These are phyloP conservation scores for Alternaria incomplexa DNA, from an alignment of 2,329 filamentous ascomycete genomes.

Conservation along the genomic window DNA sequence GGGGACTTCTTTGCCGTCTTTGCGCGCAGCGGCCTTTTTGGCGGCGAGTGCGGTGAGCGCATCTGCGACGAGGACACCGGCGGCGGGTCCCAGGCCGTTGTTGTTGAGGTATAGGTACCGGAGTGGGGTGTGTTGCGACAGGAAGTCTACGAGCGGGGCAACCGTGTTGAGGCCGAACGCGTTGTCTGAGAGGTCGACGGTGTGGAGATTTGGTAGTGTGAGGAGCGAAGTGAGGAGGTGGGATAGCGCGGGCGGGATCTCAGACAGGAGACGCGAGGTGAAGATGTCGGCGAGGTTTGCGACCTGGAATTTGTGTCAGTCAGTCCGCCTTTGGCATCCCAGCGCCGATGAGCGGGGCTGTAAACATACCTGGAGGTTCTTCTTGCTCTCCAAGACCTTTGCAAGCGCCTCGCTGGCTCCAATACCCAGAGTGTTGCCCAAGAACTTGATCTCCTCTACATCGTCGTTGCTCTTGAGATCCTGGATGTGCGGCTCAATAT, in stretches of 20 bases:
- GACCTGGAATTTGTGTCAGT: slow-evolving; percentile 55
- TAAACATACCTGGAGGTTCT: slow-evolving; percentile 70
- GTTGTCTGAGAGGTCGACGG: slow-evolving; percentile 96
- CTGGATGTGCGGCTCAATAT: slow-evolving; percentile 84
- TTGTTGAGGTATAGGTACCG: slow-evolving; percentile 97
- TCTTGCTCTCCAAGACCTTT: slow-evolving; percentile 82
- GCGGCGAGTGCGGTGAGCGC: slow-evolving; percentile 81
- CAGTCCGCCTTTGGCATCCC: neutral
- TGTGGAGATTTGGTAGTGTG: slow-evolving; percentile 83
- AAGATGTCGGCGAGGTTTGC: slow-evolving; percentile 98
- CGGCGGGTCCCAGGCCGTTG: slow-evolving; percentile 92
- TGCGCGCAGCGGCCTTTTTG: slow-evolving; percentile 80
- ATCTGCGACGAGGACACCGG: slow-evolving; percentile 86
- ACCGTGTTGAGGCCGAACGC: slow-evolving; percentile 96
- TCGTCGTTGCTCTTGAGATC: slow-evolving; percentile 73
- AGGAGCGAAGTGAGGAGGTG: slow-evolving; percentile 85
- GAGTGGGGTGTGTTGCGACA: slow-evolving; percentile 84
- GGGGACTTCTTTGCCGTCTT: slow-evolving; percentile 74
- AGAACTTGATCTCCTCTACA: slow-evolving; percentile 83
- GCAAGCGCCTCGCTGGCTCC: slow-evolving; percentile 86
- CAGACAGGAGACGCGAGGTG: slow-evolving; percentile 87
- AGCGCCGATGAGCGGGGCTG: neutral
- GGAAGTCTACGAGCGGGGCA: slow-evolving; percentile 89
- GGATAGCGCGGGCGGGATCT: slow-evolving; percentile 90
- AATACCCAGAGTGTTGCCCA: slow-evolving; percentile 92